Conservation (phyloP, 371 early-diverging fungal genomes). For the Mucor velutinosus region DNA sequence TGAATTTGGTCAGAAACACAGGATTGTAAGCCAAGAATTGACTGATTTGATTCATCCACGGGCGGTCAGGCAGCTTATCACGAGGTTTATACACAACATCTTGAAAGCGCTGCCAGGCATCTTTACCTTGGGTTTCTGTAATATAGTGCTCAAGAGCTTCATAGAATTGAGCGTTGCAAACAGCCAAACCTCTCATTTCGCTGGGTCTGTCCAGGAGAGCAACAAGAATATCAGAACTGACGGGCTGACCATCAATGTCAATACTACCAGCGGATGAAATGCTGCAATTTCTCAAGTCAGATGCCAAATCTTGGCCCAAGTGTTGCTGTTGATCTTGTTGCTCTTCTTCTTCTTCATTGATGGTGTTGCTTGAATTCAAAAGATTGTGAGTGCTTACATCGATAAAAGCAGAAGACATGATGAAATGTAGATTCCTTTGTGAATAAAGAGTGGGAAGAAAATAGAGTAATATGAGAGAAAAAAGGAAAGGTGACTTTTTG, state of each 20-base stretch:
- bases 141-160: constrained; percentile 36
- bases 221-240: constrained; percentile 37
- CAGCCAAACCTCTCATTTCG: constrained; percentile 38
- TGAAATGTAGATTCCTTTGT: too few relatives aligned
- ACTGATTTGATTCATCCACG: constrained; percentile 40
- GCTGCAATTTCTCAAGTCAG: constrained; percentile 13
- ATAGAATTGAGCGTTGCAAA: constrained; percentile 39
- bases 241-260: constrained; percentile 41
- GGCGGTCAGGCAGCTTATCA: constrained; percentile 38
- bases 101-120: constrained; percentile 43
- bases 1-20: constrained; percentile 49
- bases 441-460: background rate
- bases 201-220: constrained; percentile 40
- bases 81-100: constrained; percentile 40
- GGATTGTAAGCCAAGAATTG: constrained; percentile 42
- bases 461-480: constrained; percentile 3
- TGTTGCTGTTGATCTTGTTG: background rate
- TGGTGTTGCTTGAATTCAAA: background rate
- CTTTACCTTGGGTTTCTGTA: constrained; percentile 39
- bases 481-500: constrained; percentile 1
- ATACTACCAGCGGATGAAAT: constrained; percentile 23
- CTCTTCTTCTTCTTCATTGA: constrained; percentile 14
- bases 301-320: background rate
- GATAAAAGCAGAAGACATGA: constrained; percentile 18
- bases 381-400: constrained; percentile 1